These are phyloP conservation scores for Serendipita sp. DNA, from an alignment of 768 basidiomycete species.

Conservation along the genomic window DNA sequence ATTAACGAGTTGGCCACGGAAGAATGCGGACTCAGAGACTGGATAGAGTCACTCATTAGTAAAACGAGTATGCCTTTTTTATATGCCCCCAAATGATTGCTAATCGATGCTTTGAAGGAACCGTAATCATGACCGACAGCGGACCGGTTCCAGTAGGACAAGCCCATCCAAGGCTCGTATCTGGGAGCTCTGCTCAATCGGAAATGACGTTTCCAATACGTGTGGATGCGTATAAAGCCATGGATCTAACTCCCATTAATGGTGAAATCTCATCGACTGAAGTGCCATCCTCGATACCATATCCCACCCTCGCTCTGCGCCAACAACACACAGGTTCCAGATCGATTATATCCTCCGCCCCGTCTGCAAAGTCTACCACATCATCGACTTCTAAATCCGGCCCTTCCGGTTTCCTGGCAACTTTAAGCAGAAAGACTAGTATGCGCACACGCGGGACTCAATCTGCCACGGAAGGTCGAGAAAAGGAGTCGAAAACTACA, in stretches of 20 bases:
- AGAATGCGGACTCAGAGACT: slow-evolving; percentile 64
- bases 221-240: slow-evolving; percentile 61
- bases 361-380: slow-evolving; percentile 18
- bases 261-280: slow-evolving; percentile 32
- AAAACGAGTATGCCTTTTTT: slow-evolving; percentile 29
- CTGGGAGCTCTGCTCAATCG: slow-evolving; percentile 53
- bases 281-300: slow-evolving; percentile 45
- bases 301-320: slow-evolving; percentile 44
- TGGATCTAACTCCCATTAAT: slow-evolving; percentile 41
- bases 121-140: not conserved
- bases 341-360: slow-evolving; percentile 17
- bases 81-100: not conserved
- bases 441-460: not conserved
- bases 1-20: slow-evolving; percentile 64
- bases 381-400: slow-evolving; percentile 25
- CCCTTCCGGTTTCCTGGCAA: slow-evolving; percentile 51
- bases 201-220: slow-evolving; percentile 67
- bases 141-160: not conserved
- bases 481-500: slow-evolving; percentile 12
- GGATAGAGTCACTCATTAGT: slow-evolving; percentile 41
- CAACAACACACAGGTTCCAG: slow-evolving; percentile 15
- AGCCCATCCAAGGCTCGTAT: slow-evolving; percentile 43
- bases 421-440: slow-evolving; percentile 57
- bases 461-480: slow-evolving; percentile 19
- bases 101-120: not conserved